A percentile compares a stretch with the other conserved stretches of the same genome.
Evolutionary conservation across 2,329 filamentous ascomycete species (phyloP).

Genomic region (Fonsecaea pugnacius): DNA sequence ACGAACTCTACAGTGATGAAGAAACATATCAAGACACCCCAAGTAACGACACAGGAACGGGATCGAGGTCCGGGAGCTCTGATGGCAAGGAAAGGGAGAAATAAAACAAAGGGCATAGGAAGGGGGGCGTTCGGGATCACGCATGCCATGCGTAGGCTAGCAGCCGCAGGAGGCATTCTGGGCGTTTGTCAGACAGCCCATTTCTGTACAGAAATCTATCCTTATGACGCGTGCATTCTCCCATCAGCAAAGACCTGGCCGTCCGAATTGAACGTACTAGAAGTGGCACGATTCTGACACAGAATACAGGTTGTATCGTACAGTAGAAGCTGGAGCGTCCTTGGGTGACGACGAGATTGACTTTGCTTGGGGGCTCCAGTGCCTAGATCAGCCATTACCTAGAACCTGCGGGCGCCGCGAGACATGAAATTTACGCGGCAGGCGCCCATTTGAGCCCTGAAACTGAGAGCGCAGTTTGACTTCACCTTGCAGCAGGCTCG

Average conservation of each 20-base stretch:
- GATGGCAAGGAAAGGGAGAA: constrained; percentile 29
- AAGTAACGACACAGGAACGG: constrained; percentile 35
- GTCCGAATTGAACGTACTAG: background rate
- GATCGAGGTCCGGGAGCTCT: constrained; percentile 31
- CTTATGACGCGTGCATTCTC: constrained; percentile 11
- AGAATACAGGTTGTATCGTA: background rate
- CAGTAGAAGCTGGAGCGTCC: background rate
- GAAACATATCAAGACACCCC: constrained; percentile 39
- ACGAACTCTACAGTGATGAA: constrained; percentile 58
- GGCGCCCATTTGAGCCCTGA: constrained; percentile 19
- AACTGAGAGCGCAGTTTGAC: constrained; percentile 19
- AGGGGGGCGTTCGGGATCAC: constrained; percentile 7
- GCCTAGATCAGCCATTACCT: constrained; percentile 5
- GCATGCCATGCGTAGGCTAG: background rate
- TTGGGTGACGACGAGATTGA: background rate
- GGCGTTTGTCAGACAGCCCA: constrained; percentile 3
- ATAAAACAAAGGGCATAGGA: constrained; percentile 17
- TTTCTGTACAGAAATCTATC: constrained; percentile 16
- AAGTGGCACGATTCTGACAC: background rate
- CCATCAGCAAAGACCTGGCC: constrained; percentile 2
- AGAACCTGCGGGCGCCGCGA: constrained; percentile 7
- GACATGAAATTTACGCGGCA: constrained; percentile 14
- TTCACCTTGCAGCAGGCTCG: constrained; percentile 17
- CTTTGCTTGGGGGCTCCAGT: background rate
- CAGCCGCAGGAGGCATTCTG: background rate